Conservation (phyloP, 805 yeast genomes). For the Sungouiella blattae region DNA sequence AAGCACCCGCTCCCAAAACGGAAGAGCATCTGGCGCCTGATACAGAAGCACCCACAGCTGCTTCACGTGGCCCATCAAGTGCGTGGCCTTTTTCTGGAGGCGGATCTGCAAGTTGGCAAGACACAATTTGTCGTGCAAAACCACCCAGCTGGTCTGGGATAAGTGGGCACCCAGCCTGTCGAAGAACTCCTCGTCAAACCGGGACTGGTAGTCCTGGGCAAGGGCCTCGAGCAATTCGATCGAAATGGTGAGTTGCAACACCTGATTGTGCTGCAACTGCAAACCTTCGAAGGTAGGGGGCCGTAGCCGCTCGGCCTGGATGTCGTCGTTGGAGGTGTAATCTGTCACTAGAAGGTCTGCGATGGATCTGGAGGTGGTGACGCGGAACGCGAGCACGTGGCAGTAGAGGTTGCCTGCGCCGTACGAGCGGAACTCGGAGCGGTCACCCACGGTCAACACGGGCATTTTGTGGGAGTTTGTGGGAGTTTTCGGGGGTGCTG, state of each 20-base stretch:
- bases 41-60: neutral
- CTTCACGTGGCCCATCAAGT: slow-evolving; percentile 3
- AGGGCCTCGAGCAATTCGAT: slow-evolving; percentile 2
- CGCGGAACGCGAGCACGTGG: slow-evolving; percentile 14
- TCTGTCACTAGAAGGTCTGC: slow-evolving; percentile 12
- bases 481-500: too few relatives aligned
- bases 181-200: slow-evolving; percentile 7
- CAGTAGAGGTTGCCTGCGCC: slow-evolving; percentile 5
- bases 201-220: slow-evolving; percentile 3
- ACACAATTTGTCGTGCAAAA: slow-evolving; percentile 5
- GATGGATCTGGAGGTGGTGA: slow-evolving; percentile 4
- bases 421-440: slow-evolving; percentile 2
- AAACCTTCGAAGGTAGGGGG: neutral
- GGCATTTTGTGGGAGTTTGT: too few relatives aligned
- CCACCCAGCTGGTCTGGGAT: slow-evolving; percentile 7
- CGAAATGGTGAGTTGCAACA: slow-evolving; percentile 2
- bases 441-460: neutral
- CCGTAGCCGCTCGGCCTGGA: neutral
- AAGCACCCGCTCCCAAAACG: slow-evolving; percentile 1
- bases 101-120: slow-evolving; percentile 6
- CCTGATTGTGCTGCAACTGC: neutral
- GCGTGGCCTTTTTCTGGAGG: slow-evolving; percentile 2
- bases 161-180: slow-evolving; percentile 5
- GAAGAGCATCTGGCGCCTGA: neutral
- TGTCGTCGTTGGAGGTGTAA: slow-evolving; percentile 5